Evolutionary conservation across 768 basidiomycete species (phyloP).

Genomic region (Boletus sp.): DNA sequence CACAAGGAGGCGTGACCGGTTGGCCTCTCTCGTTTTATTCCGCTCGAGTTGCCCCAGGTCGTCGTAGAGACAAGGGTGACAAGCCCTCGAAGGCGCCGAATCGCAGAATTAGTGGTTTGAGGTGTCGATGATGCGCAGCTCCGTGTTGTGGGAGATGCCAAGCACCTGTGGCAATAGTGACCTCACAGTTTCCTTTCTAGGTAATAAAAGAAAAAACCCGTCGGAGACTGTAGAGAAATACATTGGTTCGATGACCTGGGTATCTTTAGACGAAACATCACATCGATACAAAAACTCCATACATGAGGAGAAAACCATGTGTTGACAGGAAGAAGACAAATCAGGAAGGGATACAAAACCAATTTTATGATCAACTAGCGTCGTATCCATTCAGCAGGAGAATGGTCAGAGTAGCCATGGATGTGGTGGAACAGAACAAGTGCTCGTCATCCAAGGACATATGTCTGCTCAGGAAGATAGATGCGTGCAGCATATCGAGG

Average conservation of each 20-base stretch:
- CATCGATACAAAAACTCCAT: not conserved
- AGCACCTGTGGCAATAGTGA: too few species aligned
- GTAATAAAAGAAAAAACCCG: not conserved
- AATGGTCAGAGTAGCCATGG: not conserved
- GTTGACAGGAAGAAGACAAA: not conserved
- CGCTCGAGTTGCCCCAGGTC: too few species aligned
- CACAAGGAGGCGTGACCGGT: too few species aligned
- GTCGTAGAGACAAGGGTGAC: too few species aligned
- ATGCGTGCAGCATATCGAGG: not conserved
- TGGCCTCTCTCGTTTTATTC: too few species aligned
- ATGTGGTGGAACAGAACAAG: not conserved
- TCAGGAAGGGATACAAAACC: conserved; percentile 5
- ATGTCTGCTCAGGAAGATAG: not conserved
- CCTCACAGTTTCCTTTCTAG: too few species aligned
- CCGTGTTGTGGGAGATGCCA: too few species aligned
- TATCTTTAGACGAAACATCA: not conserved
- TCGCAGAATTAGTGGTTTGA: too few species aligned
- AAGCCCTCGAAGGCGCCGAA: too few species aligned
- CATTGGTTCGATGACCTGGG: not conserved
- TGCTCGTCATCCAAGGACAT: not conserved
- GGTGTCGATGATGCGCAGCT: too few species aligned
- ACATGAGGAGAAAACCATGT: not conserved
- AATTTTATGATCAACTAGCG: not conserved
- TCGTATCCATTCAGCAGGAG: not conserved
- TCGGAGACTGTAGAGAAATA: too few species aligned